Evolutionary conservation across 805 yeast species (phyloP), one percentile per base, ranked within the genome.

Genomic region (Ogataea degrootiae): DNA sequence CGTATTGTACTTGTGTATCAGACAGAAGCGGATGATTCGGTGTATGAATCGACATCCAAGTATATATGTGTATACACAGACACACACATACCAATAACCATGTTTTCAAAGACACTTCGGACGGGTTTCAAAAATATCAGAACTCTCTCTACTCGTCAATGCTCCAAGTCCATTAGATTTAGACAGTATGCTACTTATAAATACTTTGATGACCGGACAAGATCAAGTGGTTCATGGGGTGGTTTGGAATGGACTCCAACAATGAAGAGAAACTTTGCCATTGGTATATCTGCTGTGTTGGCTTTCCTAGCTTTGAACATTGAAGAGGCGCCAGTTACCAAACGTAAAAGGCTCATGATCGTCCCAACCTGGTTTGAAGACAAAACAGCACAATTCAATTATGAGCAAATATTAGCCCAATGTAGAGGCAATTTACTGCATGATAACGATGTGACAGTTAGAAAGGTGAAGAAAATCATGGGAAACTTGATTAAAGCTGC

Each of bases 241-340:
- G 51, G 42, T 1, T 22, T 53, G 6, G 37, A 50, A 3, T 35
- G 52, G 23, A 51, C 52, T 7, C 52, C 56, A 7, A 36, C 17
- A n/a, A 23, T 47, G 9, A 49, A 41, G 22, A 48, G 66, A 37
- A 59, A 65, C 40, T 51, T 67, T 1, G 71, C 65, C 4, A 58
- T 65, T 2, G 60, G 65, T 2, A 57, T 66, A 6, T 75, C 68
- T 17, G 64, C 65, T 0, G 55, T 70, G 9, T 63, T 66, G 0
- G 39, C 73, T 1, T 62, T 70, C 42, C 77, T 73, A 62, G 69
- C 73, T 29, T 72, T 83, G 31, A 74, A 83, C 54, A 69, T 87
- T 31, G 86, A 90, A 53, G 77, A 78, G 53, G 96, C 96, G 0
- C 97, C 97, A 0, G 83, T 84, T 23, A 82, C 96, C 1, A 79